Evolutionary conservation across 2,329 filamentous ascomycete genomes (phyloP).

Genomic region (Penicillium fuscoglaucum): DNA sequence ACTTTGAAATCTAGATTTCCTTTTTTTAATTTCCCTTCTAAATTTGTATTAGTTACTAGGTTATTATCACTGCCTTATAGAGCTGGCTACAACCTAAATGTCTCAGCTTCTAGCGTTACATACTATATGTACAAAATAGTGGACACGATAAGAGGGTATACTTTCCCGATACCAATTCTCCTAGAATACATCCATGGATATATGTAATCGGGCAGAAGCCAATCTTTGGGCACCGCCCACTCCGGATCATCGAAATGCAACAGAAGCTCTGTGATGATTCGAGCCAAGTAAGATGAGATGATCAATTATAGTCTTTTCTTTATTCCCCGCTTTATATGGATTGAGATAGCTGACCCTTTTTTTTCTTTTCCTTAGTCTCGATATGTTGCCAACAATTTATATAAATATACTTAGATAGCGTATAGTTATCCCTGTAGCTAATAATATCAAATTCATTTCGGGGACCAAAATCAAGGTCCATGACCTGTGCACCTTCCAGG

Average conservation of each 20-base stretch:
- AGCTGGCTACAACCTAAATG: background rate
- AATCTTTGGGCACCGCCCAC: background rate
- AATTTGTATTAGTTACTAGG: background rate
- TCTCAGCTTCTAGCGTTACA: background rate
- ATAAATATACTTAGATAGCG: no score
- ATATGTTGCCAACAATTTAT: background rate
- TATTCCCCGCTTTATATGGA: background rate
- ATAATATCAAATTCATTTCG: background rate
- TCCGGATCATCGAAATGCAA: background rate
- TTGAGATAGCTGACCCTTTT: background rate
- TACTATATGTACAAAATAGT: no score
- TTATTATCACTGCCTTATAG: background rate
- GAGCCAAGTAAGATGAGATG: background rate
- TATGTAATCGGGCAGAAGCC: background rate
- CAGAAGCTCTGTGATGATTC: background rate
- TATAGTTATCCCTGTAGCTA: background rate
- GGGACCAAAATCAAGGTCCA: background rate
- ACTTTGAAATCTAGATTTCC: background rate
- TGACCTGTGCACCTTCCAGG: conserved; percentile 1
- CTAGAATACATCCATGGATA: background rate
- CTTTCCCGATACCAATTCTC: background rate
- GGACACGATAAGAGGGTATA: background rate
- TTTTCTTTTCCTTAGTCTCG: background rate
- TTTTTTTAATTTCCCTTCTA: background rate
- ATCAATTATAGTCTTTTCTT: background rate